phyloP scores from a whole-genome alignment of 257 asterid genomes.

The Solanum paucissectum region DNA sequence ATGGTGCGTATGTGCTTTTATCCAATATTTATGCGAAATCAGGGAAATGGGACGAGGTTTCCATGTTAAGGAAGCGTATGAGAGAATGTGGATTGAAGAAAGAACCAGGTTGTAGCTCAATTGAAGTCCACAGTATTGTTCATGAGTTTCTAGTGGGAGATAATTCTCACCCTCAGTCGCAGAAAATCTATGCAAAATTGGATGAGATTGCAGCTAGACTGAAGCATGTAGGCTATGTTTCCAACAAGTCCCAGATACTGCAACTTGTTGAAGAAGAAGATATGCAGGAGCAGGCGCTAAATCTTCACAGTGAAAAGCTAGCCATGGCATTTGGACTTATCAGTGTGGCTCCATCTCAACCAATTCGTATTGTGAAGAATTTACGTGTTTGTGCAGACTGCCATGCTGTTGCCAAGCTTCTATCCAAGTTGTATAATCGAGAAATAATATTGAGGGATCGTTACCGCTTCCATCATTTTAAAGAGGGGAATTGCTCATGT shows the following conservation, averaged over 20 bases:
- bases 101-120: constrained; percentile 77
- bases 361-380: constrained; percentile 61
- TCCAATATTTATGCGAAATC: constrained; percentile 57
- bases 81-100: constrained; percentile 58
- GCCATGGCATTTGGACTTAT: constrained; percentile 72
- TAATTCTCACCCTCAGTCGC: constrained; percentile 34
- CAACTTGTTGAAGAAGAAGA: constrained; percentile 64
- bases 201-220: constrained; percentile 44
- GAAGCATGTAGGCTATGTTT: constrained; percentile 32
- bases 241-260: constrained; percentile 47
- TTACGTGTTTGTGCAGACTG: constrained; percentile 73
- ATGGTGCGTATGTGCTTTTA: constrained; percentile 54
- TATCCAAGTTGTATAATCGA: constrained; percentile 50
- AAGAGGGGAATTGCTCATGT: constrained; percentile 55
- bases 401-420: constrained; percentile 51
- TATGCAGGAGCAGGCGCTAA: constrained; percentile 56
- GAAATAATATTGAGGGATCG: constrained; percentile 69
- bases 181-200: constrained; percentile 45
- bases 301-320: constrained; percentile 63
- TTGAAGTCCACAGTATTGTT: constrained; percentile 54
- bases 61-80: constrained; percentile 50
- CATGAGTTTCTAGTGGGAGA: constrained; percentile 69
- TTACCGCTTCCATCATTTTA: constrained; percentile 70
- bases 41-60: constrained; percentile 59
- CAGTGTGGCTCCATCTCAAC: constrained; percentile 27